These are phyloP conservation scores for Pseudogymnoascus verrucosus DNA, from an alignment of 2,329 filamentous ascomycete species.

Conservation along the genomic window DNA sequence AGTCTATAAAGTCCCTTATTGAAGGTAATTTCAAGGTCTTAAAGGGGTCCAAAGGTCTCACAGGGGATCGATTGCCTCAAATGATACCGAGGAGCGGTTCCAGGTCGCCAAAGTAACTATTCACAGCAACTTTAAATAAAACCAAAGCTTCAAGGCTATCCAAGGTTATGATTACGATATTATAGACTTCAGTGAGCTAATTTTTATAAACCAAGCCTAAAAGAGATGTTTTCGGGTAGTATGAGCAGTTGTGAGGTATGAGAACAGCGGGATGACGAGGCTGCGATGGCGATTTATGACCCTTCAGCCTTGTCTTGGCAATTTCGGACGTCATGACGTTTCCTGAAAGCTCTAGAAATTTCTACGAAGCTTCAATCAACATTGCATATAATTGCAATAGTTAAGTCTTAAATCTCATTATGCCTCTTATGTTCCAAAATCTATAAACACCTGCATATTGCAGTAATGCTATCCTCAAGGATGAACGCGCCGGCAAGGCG, in stretches of 20 bases:
- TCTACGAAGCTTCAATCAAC: neutral
- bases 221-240: too few relatives aligned
- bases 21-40: neutral
- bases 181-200: neutral
- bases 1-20: neutral
- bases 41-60: neutral
- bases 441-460: neutral
- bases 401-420: neutral
- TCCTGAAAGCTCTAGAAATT: neutral
- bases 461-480: neutral
- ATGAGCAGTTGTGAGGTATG: neutral
- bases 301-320: neutral
- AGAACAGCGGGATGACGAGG: neutral
- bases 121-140: neutral
- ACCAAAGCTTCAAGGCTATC: neutral
- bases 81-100: neutral
- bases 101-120: neutral
- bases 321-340: neutral
- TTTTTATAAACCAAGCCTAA: neutral
- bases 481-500: neutral
- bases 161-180: neutral
- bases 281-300: neutral
- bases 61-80: neutral
- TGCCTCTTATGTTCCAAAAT: neutral
- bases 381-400: slow-evolving; percentile 1